These are phyloP conservation scores for Umbelopsis ramanniana DNA, from an alignment of 192 early-diverging fungal genomes.

Conservation along the genomic window DNA sequence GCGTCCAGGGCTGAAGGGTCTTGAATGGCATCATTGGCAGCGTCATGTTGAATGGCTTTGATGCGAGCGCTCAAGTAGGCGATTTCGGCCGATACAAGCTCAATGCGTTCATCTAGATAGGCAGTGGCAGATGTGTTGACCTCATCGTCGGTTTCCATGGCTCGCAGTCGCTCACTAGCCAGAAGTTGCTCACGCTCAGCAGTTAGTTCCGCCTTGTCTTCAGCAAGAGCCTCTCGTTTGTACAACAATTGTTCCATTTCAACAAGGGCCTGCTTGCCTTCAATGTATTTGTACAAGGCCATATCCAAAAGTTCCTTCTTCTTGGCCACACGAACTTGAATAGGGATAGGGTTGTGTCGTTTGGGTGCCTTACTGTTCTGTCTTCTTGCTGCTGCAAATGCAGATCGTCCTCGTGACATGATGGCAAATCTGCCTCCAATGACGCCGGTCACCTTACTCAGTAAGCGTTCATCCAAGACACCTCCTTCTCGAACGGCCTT, in stretches of 20 bases:
- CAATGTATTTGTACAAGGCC: conserved; percentile 59
- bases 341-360: conserved; percentile 32
- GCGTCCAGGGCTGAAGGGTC: not conserved
- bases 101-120: conserved; percentile 61
- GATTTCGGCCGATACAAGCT: conserved; percentile 62
- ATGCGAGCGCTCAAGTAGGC: conserved; percentile 59
- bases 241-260: conserved; percentile 53
- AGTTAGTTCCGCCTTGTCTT: conserved; percentile 54
- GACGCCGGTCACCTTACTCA: conserved; percentile 27
- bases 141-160: conserved; percentile 25
- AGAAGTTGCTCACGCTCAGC: conserved; percentile 54
- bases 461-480: conserved; percentile 36
- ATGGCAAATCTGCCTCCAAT: conserved; percentile 48
- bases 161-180: conserved; percentile 39
- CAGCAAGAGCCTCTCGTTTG: conserved; percentile 50
- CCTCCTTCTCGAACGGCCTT: conserved; percentile 43
- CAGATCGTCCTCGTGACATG: conserved; percentile 32
- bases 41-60: conserved; percentile 54
- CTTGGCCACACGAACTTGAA: conserved; percentile 41
- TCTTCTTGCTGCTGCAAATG: conserved; percentile 32
- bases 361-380: conserved; percentile 24
- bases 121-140: conserved; percentile 39
- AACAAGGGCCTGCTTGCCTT: conserved; percentile 50
- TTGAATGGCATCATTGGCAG: conserved; percentile 38
- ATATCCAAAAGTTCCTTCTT: conserved; percentile 61